A percentile compares a stretch with the other conserved stretches of the same genome.
Conservation (phyloP, 2,329 filamentous ascomycete species). For the Fusarium secorum region DNA sequence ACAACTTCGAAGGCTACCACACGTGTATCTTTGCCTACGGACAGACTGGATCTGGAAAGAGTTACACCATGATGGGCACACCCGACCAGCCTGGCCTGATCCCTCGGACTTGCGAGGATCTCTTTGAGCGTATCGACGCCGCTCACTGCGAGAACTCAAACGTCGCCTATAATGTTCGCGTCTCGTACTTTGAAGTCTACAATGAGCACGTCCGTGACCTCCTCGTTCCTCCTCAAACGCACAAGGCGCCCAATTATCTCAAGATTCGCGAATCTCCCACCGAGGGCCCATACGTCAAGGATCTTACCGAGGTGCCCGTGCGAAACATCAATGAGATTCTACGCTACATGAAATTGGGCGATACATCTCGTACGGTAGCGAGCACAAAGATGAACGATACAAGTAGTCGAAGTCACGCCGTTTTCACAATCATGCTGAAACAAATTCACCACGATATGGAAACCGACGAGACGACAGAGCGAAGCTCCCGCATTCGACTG, state of each 20-base stretch:
- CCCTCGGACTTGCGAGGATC: conserved; percentile 91
- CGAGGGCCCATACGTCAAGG: conserved; percentile 96
- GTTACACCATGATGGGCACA: conserved; percentile 97
- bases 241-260: conserved; percentile 85
- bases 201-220: conserved; percentile 98
- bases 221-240: conserved; percentile 74
- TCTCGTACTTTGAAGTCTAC: conserved; percentile 99
- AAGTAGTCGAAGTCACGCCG: conserved; percentile 92
- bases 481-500: conserved; percentile 89
- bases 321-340: conserved; percentile 87
- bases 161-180: conserved; percentile 95
- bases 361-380: conserved; percentile 85
- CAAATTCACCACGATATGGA: conserved; percentile 98
- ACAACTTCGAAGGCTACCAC: conserved; percentile 99
- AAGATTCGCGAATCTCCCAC: conserved; percentile 96
- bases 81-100: conserved; percentile 89
- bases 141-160: conserved; percentile 81
- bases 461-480: conserved; percentile 97
- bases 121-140: conserved; percentile 91
- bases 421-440: conserved; percentile 97
- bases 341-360: conserved; percentile 88
- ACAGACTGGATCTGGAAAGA: conserved; percentile 97
- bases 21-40: conserved; percentile 99
- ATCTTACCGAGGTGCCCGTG: conserved; percentile 91
- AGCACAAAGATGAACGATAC: conserved; percentile 99